Evolutionary conservation across 257 asterid species (phyloP).

Genomic region (Ajuga chamaepitys): DNA sequence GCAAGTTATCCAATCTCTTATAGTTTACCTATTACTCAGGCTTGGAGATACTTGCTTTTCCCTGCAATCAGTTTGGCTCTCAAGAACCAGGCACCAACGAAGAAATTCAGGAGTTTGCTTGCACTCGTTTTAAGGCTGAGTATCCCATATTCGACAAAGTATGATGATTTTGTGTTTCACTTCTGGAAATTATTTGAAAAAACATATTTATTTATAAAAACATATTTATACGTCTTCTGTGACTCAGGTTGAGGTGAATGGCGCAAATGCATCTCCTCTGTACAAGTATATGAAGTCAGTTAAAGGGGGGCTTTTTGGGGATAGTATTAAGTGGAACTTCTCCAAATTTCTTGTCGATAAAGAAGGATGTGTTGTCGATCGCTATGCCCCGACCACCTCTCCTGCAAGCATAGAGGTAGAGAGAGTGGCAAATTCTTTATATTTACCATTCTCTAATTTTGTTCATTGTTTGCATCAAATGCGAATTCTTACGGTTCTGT

Average conservation of each 20-base stretch:
- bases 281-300: conserved; percentile 68
- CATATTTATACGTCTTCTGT: not conserved
- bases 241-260: conserved; percentile 74
- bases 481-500: not conserved
- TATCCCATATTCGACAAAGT: conserved; percentile 88
- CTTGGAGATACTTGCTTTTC: conserved; percentile 88
- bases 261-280: conserved; percentile 64
- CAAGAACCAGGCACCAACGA: conserved; percentile 89
- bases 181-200: not conserved
- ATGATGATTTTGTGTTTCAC: not conserved
- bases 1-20: not conserved
- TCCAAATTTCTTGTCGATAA: conserved; percentile 76
- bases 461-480: not conserved
- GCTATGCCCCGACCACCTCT: conserved; percentile 87
- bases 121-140: conserved; percentile 98
- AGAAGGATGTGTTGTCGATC: conserved; percentile 76
- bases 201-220: too few species aligned
- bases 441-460: not conserved
- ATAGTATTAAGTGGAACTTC: conserved; percentile 84
- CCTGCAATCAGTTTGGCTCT: conserved; percentile 94
- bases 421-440: not conserved
- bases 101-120: conserved; percentile 72
- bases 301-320: conserved; percentile 90
- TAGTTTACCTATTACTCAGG: conserved; percentile 26
- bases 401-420: conserved; percentile 88